Percentiles rank a stretch among this genome's conserved stretches.
Evolutionary conservation across 768 basidiomycete genomes (phyloP).

Genomic region (Xanthoconium purpureum): DNA sequence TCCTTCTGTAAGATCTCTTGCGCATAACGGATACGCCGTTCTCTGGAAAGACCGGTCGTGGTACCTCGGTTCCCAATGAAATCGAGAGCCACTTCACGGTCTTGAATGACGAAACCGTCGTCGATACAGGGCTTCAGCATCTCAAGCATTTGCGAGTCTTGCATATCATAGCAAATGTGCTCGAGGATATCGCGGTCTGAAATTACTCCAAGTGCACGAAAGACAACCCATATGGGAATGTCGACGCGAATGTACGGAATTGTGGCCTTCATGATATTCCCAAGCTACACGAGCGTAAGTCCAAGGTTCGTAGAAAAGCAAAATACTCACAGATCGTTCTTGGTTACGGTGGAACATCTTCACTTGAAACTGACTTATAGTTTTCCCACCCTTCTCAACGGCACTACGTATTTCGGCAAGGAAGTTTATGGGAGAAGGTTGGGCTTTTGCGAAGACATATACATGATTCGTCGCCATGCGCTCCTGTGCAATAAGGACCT

Average conservation of each 20-base stretch:
- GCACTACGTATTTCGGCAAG: conserved; percentile 96
- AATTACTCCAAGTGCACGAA: conserved; percentile 95
- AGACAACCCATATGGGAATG: conserved; percentile 98
- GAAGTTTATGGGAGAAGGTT: conserved; percentile 93
- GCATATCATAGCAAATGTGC: conserved; percentile 97
- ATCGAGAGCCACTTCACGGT: conserved; percentile 94
- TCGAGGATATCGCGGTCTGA: conserved; percentile 97
- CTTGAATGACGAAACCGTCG: conserved; percentile 97
- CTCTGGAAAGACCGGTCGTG: conserved; percentile 85
- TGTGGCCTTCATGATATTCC: conserved; percentile 94
- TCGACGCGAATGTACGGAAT: conserved; percentile 98
- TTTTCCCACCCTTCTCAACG: conserved; percentile 97
- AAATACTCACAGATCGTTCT: conserved; percentile 71
- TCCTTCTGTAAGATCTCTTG: conserved; percentile 98
- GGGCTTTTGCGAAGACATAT: conserved; percentile 97
- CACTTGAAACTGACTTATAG: conserved; percentile 95
- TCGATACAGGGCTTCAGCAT: conserved; percentile 99
- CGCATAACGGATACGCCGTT: conserved; percentile 92
- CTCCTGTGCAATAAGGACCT: conserved; percentile 99
- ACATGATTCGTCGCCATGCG: conserved; percentile 99
- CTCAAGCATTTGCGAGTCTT: conserved; percentile 94
- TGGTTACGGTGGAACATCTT: conserved; percentile 93
- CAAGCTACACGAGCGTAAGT: conserved; percentile 46
- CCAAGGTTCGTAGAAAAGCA: neutral
- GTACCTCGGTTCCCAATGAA: conserved; percentile 99